phyloP scores from a whole-genome alignment of 352 stramenopile genomes.

The Phytophthora boehmeriae region DNA sequence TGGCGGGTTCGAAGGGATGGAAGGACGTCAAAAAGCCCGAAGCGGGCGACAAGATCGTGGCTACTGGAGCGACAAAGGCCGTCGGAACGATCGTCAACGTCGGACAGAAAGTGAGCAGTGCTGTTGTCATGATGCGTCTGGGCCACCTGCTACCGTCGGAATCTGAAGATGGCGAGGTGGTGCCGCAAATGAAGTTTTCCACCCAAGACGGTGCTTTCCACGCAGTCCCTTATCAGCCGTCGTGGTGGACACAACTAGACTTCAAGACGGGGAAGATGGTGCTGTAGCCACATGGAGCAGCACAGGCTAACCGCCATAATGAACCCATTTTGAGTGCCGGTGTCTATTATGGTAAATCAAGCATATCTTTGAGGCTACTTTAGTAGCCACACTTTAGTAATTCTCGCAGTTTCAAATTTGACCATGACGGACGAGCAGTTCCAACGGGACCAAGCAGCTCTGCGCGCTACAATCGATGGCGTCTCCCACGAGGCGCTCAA shows the following conservation, averaged over 20 bases:
- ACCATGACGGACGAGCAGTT: slow-evolving; percentile 41
- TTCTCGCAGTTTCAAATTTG: neutral
- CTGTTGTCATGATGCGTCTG: slow-evolving; percentile 81
- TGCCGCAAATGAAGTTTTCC: slow-evolving; percentile 60
- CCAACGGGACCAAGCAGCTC: slow-evolving; percentile 39
- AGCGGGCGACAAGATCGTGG: slow-evolving; percentile 57
- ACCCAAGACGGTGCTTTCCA: slow-evolving; percentile 72
- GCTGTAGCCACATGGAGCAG: slow-evolving; percentile 34
- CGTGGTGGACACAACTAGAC: slow-evolving; percentile 80
- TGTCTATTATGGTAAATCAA: neutral
- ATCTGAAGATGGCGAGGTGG: slow-evolving; percentile 30
- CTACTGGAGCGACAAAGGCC: slow-evolving; percentile 59
- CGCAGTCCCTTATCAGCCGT: slow-evolving; percentile 71
- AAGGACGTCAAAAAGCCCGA: slow-evolving; percentile 27
- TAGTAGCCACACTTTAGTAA: neutral
- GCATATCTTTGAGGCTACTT: neutral
- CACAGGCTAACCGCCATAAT: neutral
- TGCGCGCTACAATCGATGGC: slow-evolving; percentile 41
- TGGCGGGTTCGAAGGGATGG: slow-evolving; percentile 42
- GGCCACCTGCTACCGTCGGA: slow-evolving; percentile 63
- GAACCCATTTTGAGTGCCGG: neutral
- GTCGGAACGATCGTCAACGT: slow-evolving; percentile 60
- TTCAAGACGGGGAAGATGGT: slow-evolving; percentile 77
- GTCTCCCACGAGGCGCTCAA: slow-evolving; percentile 41
- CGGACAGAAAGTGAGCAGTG: slow-evolving; percentile 53